Conservation (phyloP, 305 asterid species). For the Fraxinus platypoda region DNA sequence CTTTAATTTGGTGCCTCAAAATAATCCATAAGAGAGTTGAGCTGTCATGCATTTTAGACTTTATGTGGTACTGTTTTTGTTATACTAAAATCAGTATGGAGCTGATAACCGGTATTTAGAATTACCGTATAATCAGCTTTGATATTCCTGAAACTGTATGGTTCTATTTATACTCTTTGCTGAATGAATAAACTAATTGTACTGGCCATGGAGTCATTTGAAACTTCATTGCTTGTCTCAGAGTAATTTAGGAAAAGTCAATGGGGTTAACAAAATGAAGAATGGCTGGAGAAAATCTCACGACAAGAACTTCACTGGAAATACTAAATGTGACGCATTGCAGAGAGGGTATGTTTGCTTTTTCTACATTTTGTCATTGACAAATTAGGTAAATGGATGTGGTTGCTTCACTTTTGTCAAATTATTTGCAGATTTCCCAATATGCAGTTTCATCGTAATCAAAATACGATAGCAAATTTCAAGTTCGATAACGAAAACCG, state of each 20-base stretch:
- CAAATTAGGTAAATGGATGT: constrained; percentile 11
- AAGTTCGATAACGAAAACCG: constrained; percentile 41
- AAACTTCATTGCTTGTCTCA: constrained; percentile 40
- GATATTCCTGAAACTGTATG: not conserved
- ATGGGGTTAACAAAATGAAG: constrained; percentile 36
- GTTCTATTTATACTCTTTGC: not conserved
- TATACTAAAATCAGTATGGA: not conserved
- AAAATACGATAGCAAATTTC: constrained; percentile 51
- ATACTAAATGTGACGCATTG: constrained; percentile 41
- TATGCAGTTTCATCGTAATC: constrained; percentile 40
- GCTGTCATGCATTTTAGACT: not conserved
- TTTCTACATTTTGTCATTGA: constrained; percentile 1
- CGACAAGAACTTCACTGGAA: constrained; percentile 47
- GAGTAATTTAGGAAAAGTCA: constrained; percentile 45
- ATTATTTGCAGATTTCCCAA: constrained; percentile 47
- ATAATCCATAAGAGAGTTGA: not conserved
- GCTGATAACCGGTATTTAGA: not conserved
- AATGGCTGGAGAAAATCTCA: constrained; percentile 46
- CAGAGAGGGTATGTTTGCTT: constrained; percentile 43
- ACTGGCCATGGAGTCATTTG: constrained; percentile 17
- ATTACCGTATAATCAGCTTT: not conserved
- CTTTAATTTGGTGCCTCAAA: not conserved
- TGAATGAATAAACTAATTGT: not conserved
- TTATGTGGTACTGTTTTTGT: constrained; percentile 2
- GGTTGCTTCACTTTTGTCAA: constrained; percentile 27